Base-by-base conservation (phyloP, 2,329 filamentous ascomycete genomes). In the Rugonectria rugulosa region DNA sequence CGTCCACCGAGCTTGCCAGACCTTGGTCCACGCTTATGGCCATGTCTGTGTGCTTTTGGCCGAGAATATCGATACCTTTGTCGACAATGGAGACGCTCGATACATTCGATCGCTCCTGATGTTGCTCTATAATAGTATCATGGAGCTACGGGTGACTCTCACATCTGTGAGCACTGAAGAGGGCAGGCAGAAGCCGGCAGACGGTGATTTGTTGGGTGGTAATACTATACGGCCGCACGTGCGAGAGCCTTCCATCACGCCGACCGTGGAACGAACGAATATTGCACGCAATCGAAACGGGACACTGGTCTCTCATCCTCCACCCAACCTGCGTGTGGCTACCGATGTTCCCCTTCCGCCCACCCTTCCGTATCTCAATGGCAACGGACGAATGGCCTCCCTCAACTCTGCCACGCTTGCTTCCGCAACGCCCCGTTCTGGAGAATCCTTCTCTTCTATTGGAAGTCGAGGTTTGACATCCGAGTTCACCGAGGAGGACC, bases 341-440 rank as follows among this genome's bases (percentile, higher is more conserved):
- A 87, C 83, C 1, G 83, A 87, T 59, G 77, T 83, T 7, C 73
- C 78, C 5, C 56, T 68, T 11, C 68, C 69, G 10, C 50, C 63
- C n/a, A 71, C 76, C 21, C 66, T 75, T 26, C 74, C 80, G 1
- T 82, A 80, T 45, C 69, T 81, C 49, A 83, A 83, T 56, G 79
- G 80, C 26, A 68, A 62, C 20, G 68, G 77, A 12, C 79, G 84
- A 19, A 81, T 81, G n/a, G n/a, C n/a, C n/a, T n/a, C n/a, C n/a
- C n/a, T n/a, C n/a, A n/a, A n/a, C n/a, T n/a, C n/a, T 23, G 80
- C 81, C 2, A 81, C 79, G 3, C 75, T 80, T 71, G 82, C 71
- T 51, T 86, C 76, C 60, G 82, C 81, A n/a, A 96, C 91, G 1
- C 91, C 92, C 40, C 87, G 90, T 20, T 96, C 91, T 7, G 90